Evolutionary conservation across 202 grass and related monocot genomes (phyloP).

Genomic region (Eragrostis tef): DNA sequence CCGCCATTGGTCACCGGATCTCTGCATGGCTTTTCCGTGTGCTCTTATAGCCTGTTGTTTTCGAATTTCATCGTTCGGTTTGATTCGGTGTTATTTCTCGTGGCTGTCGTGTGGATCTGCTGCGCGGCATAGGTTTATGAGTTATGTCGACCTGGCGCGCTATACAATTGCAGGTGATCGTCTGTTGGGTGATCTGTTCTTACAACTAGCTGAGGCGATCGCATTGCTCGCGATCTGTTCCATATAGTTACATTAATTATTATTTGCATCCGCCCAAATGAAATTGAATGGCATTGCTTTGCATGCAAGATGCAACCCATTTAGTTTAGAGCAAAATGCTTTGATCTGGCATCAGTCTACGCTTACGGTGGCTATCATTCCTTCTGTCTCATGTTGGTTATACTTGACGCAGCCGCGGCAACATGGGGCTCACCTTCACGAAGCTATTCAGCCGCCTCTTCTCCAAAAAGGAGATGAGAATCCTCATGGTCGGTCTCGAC

Average conservation of each 20-base stretch:
- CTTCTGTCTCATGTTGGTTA: neutral
- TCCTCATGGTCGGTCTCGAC: constrained; percentile 93
- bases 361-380: neutral
- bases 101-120: constrained; percentile 2
- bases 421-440: constrained; percentile 84
- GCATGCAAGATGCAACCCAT: neutral
- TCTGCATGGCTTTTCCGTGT: neutral
- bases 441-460: constrained; percentile 93
- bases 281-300: neutral
- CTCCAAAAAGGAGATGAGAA: constrained; percentile 92
- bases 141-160: neutral
- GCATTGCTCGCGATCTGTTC: neutral
- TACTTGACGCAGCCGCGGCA: constrained; percentile 23
- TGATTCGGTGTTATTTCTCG: neutral
- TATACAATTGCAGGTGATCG: neutral
- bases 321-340: neutral
- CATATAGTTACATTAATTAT: neutral
- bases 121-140: neutral
- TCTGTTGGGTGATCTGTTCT: constrained; percentile 14
- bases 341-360: neutral
- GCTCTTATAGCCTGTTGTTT: neutral
- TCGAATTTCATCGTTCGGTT: neutral
- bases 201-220: constrained; percentile 22
- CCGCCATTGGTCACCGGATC: neutral
- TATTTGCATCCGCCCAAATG: neutral